Percentiles rank a stretch among this genome's conserved stretches.
These are phyloP conservation scores for Ajuga chamaepitys DNA, from an alignment of 257 asterid species.

Conservation along the genomic window DNA sequence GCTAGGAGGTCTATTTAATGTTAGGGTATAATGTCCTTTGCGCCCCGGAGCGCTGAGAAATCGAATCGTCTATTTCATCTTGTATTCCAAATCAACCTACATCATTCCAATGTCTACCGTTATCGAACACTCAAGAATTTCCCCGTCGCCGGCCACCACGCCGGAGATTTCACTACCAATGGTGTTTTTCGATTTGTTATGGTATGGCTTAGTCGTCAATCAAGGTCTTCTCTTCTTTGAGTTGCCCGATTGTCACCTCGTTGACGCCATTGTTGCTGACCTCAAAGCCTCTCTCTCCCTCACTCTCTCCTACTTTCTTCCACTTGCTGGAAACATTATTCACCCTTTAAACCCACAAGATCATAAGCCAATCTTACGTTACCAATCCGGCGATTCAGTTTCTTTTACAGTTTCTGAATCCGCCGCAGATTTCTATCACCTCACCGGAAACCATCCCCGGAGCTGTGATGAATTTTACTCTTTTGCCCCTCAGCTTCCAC, in stretches of 20 bases:
- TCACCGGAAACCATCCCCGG: slow-evolving; percentile 14
- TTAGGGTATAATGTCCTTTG: no score
- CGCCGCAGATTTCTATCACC: slow-evolving; percentile 8
- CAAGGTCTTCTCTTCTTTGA: slow-evolving; percentile 15
- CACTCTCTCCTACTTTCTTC: background rate
- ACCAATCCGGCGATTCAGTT: background rate
- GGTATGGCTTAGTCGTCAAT: background rate
- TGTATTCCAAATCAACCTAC: no score
- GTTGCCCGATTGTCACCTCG: slow-evolving; percentile 4
- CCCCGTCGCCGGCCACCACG: background rate
- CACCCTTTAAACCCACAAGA: background rate
- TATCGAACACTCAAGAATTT: background rate
- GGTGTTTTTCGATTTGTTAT: background rate
- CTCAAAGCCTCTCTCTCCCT: background rate
- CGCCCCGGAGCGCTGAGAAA: no score
- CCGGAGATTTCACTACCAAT: background rate
- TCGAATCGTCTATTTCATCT: no score
- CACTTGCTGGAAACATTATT: slow-evolving; percentile 27
- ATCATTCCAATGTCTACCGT: background rate
- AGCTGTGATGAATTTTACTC: slow-evolving; percentile 10
- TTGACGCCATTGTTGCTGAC: background rate
- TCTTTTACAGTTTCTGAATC: slow-evolving; percentile 15
- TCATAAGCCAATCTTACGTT: background rate
- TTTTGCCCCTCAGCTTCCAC: background rate
- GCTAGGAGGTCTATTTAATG: no score